phyloP scores from a whole-genome alignment of 2,329 filamentous ascomycete species.

The Trichoderma pleuroti region DNA sequence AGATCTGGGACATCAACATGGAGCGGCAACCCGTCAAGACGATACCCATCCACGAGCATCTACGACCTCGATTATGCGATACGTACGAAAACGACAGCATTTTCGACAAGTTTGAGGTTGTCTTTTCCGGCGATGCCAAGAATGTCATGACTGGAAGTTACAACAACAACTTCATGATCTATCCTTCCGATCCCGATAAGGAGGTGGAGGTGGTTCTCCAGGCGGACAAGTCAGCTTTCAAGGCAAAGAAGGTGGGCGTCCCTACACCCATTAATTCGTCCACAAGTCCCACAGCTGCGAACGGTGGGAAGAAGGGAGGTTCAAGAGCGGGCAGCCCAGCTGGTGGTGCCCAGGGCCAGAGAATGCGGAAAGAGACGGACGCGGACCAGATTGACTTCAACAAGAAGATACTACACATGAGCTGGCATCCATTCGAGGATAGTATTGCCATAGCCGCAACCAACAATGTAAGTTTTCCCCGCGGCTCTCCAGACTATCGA shows the following conservation, averaged over 20 bases:
- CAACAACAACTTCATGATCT: conserved; percentile 99
- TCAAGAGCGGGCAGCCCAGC: conserved; percentile 87
- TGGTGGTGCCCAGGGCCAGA: conserved; percentile 72
- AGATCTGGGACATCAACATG: conserved; percentile 99
- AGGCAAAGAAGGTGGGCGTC: conserved; percentile 98
- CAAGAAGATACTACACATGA: conserved; percentile 99
- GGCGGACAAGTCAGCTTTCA: conserved; percentile 98
- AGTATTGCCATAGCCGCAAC: conserved; percentile 99
- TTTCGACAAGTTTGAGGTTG: conserved; percentile 99
- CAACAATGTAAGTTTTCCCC: conserved; percentile 78
- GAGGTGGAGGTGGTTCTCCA: conserved; percentile 97
- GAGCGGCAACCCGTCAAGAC: conserved; percentile 96
- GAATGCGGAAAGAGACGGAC: conserved; percentile 99
- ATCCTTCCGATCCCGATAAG: conserved; percentile 91
- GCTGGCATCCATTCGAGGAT: conserved; percentile 99
- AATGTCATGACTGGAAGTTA: conserved; percentile 99
- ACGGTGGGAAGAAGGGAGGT: conserved; percentile 79
- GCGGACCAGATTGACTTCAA: conserved; percentile 99
- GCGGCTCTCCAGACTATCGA: not conserved
- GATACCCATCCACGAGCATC: conserved; percentile 96
- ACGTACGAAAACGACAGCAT: conserved; percentile 99
- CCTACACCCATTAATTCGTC: conserved; percentile 91
- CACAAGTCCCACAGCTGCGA: conserved; percentile 63
- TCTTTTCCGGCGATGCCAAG: conserved; percentile 96
- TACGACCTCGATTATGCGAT: conserved; percentile 89